Evolutionary conservation across 2,329 filamentous ascomycete species (phyloP), one percentile per base, ranked within the genome.

Genomic region (Trichoderma atroviride): DNA sequence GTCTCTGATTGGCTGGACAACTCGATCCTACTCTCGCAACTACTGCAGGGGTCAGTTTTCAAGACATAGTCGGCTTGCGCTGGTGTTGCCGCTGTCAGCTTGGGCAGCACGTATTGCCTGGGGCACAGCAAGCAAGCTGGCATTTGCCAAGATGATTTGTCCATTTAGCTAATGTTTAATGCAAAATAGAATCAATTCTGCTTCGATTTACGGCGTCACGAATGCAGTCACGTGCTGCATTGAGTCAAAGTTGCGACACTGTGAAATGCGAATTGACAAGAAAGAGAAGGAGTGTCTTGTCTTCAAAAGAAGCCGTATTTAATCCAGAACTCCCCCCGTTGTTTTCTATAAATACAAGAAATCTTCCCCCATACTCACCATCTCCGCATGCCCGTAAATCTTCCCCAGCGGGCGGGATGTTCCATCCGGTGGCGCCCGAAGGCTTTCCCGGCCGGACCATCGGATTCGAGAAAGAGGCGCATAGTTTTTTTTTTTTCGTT

Each of bases 1-100:
- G 63, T 66, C 63, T 66, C 24, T 66, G 63, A 66, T 66, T 66
- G 63, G 63, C 63, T 66, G 16, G 19, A 27, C 55, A 66, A 66
- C 63, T 59, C 19, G 47, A 40, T 40, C 27, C 19, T 37, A 27
- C 40, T 31, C 22, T 24, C 24, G 14, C 55, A 66, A 66, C 63
- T 58, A 27, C n/a, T 50, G 31, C 63, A 66, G 55, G 63, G 63
- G 29, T 66, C 14, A n/a, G 33, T 52, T 62, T 37, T 47, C 27
- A 29, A 31, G 63, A 66, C 11, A 58, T 58, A 50, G 53, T 58
- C 55, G n/a, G 29, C 29, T 65, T 27, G 13, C 19, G 13, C 55
- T 22, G 31, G 31, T 11, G 11, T 11, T 35, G 19, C 33, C 56
- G 13, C 53, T 29, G 40, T 58, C 55, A 58, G 63, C 53, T 13